Percentiles rank a stretch among this genome's conserved stretches.
Evolutionary conservation across 495 filamentous ascomycete species (phyloP).

Genomic region (Lophiostoma macrostomum): DNA sequence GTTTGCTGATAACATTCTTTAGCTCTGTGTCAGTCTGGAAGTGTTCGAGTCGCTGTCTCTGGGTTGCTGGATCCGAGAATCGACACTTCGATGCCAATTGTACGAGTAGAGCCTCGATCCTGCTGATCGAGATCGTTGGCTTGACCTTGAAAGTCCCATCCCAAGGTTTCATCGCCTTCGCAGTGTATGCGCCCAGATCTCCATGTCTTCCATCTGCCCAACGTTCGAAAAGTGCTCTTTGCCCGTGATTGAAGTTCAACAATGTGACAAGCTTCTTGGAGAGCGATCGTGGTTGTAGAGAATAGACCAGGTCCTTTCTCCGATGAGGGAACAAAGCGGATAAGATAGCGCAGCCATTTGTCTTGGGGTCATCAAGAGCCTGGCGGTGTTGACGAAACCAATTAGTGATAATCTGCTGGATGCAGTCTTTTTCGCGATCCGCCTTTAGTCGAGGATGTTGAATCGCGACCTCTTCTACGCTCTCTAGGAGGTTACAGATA

Average conservation of each 20-base stretch:
- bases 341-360: conserved; percentile 14
- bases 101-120: conserved; percentile 8
- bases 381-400: conserved; percentile 23
- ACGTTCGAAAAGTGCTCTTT: conserved; percentile 9
- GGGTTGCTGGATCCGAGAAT: conserved; percentile 26
- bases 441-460: conserved; percentile 6
- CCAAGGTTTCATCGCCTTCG: conserved; percentile 9
- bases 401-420: background rate
- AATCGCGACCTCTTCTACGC: conserved; percentile 9
- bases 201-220: conserved; percentile 7
- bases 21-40: conserved; percentile 8
- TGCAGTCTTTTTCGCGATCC: background rate
- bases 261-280: conserved; percentile 15
- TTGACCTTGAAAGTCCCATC: conserved; percentile 24
- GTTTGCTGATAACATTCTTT: conserved; percentile 2
- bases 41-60: conserved; percentile 3
- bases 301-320: conserved; percentile 25
- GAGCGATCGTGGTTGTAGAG: background rate
- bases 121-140: conserved; percentile 4
- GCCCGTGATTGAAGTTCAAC: conserved; percentile 17
- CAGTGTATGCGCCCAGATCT: conserved; percentile 17
- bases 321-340: conserved; percentile 24
- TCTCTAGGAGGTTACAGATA: conserved; percentile 25
- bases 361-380: conserved; percentile 1
- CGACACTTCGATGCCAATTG: conserved; percentile 22